Evolutionary conservation across 208 protist species (phyloP), one percentile per base, ranked within the genome.

Genomic region (Trypanosoma boissoni): DNA sequence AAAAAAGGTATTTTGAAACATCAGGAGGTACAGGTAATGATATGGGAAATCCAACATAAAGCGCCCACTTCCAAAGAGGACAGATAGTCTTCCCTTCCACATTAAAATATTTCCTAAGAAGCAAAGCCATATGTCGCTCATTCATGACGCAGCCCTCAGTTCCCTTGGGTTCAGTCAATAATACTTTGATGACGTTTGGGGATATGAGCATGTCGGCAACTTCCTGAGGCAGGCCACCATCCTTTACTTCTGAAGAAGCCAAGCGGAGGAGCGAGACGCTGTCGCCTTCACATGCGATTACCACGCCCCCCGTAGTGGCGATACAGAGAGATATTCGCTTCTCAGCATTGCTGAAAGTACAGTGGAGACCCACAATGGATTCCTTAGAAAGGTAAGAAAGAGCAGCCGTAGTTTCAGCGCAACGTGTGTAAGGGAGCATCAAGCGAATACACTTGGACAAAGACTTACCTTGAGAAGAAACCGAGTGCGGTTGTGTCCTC

Each of bases 31-130:
- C 1, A 12, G 21, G 31, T 16, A 58, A 9, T 37, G 65, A 56
- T 23, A 58, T 18, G 31, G 65, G 65, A 56, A 60, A 45, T n/a
- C 65, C 65, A 39, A 64, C 56, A 58, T 64, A 71, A 26, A 71
- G 37, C 3, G 49, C 34, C 24, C 50, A 55, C 43, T 56, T 20
- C 42, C 56, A 57, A 5, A 71, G 31, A 45, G 37, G 63, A 29
- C 65, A 71, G n/a, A 71, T n/a, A 28, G 27, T 29, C 27, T 59
- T 26, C 14, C 51, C 31, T 7, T 61, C 46, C 24, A 61, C 7
- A 29, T 68, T 53, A 1, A 68, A 41, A 45, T 54, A 34, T 3
- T 39, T 23, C 26, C 14, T 31, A 49, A 68, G 2, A 27, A 68
- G 34, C 1, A 34, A 31, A 32, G 20, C 9, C 20, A 55, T 2